phyloP scores from a whole-genome alignment of 345 rosid genomes.

The Citrus trifoliata region DNA sequence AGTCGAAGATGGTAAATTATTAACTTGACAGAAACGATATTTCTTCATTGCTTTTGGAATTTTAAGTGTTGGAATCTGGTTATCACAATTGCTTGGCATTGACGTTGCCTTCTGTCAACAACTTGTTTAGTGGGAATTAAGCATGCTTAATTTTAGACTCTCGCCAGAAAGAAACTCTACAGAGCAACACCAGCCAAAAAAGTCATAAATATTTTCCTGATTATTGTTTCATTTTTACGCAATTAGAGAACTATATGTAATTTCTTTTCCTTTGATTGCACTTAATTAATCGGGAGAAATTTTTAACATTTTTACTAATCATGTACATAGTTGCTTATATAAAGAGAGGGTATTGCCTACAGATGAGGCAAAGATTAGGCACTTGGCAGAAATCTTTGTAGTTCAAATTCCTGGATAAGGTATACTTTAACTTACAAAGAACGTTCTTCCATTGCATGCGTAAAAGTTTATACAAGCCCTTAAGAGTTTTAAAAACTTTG shows the following conservation, averaged over 20 bases:
- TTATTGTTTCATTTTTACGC: background rate
- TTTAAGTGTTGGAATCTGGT: background rate
- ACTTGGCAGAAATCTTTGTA: background rate
- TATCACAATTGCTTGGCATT: background rate
- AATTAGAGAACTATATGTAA: no score
- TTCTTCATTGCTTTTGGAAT: background rate
- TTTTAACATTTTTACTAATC: no score
- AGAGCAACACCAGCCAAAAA: background rate
- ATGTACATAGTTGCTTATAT: no score
- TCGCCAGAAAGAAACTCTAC: background rate
- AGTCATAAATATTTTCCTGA: no score
- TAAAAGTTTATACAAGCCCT: background rate
- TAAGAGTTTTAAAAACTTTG: background rate
- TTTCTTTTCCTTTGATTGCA: no score
- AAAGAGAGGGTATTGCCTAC: background rate
- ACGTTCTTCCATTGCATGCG: constrained; percentile 17
- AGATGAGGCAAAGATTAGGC: background rate
- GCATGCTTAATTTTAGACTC: background rate
- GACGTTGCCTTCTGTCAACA: background rate
- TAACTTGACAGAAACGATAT: background rate
- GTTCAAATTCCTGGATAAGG: background rate
- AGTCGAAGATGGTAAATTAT: constrained; percentile 6
- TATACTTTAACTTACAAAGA: background rate
- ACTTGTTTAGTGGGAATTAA: background rate
- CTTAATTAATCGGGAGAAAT: no score